These are phyloP conservation scores for Kodamaea sp. DNA, from an alignment of 1,139 yeast species.

Conservation along the genomic window DNA sequence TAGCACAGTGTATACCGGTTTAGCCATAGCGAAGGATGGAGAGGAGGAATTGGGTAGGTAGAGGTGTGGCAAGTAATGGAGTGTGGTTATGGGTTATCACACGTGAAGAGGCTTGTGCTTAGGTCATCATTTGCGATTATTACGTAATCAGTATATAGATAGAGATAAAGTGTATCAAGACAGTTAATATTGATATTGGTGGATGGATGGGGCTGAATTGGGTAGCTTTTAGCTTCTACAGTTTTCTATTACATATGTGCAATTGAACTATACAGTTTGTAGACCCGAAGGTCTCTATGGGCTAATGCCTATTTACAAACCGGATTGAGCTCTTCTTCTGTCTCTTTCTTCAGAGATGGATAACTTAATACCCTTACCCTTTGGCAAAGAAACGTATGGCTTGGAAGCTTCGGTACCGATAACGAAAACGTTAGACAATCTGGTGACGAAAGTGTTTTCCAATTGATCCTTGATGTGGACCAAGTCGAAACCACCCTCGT, in stretches of 20 bases:
- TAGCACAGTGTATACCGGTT: not conserved
- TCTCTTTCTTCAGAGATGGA: constrained; percentile 99
- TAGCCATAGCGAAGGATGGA: not conserved
- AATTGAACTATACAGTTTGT: not conserved
- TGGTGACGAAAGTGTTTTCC: constrained; percentile 98
- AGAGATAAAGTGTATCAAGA: too few species aligned
- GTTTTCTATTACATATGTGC: not conserved
- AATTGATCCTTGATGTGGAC: constrained; percentile 97
- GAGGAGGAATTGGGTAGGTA: not conserved
- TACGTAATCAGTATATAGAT: too few species aligned
- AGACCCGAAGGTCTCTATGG: not conserved
- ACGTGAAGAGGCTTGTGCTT: too few species aligned
- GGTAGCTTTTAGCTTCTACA: not conserved
- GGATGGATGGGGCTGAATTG: too few species aligned
- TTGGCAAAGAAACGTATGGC: constrained; percentile 97
- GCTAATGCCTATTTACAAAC: constrained; percentile 33
- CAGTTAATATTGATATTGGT: too few species aligned
- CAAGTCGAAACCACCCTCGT: constrained; percentile 99
- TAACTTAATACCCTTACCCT: constrained; percentile 99
- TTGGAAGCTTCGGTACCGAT: constrained; percentile 94
- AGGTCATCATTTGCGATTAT: too few species aligned
- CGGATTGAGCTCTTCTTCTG: constrained; percentile 86
- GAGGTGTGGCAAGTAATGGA: too few species aligned
- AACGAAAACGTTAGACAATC: constrained; percentile 94
- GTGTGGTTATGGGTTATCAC: too few species aligned